These are phyloP conservation scores for Phytophthora quininea DNA, from an alignment of 352 stramenopile genomes.

Conservation along the genomic window DNA sequence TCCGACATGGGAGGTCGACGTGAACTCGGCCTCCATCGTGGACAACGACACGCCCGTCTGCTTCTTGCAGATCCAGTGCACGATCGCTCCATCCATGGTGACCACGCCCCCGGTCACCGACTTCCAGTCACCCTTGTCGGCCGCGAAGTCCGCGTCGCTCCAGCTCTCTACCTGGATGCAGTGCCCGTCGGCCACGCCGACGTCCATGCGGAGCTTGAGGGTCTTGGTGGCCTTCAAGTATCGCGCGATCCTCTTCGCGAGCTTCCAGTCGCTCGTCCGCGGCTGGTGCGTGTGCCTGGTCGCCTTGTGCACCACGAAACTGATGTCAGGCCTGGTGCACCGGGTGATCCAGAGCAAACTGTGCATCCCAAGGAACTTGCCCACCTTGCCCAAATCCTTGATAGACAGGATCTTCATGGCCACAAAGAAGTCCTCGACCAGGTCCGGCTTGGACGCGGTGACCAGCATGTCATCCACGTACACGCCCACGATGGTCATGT, in stretches of 20 bases:
- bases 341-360: conserved; percentile 34
- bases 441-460: conserved; percentile 4
- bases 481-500: conserved; percentile 14
- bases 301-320: conserved; percentile 21
- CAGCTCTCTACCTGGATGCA: conserved; percentile 13
- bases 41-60: conserved; percentile 19
- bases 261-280: conserved; percentile 2
- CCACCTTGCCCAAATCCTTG: conserved; percentile 32
- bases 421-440: conserved; percentile 10
- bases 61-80: conserved; percentile 21
- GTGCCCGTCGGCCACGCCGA: neutral
- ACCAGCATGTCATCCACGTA: conserved; percentile 47
- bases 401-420: conserved; percentile 21
- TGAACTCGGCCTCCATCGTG: conserved; percentile 27
- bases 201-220: conserved; percentile 24
- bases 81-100: conserved; percentile 17
- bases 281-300: conserved; percentile 18
- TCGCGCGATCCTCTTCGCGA: conserved; percentile 16
- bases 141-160: conserved; percentile 33
- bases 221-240: conserved; percentile 27
- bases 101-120: conserved; percentile 24
- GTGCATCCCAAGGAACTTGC: conserved; percentile 41
- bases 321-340: conserved; percentile 34
- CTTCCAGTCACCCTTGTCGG: conserved; percentile 26
- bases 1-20: conserved; percentile 6